Base-by-base conservation (phyloP, 192 early-diverging fungal genomes). In the Linderina pennispora region DNA sequence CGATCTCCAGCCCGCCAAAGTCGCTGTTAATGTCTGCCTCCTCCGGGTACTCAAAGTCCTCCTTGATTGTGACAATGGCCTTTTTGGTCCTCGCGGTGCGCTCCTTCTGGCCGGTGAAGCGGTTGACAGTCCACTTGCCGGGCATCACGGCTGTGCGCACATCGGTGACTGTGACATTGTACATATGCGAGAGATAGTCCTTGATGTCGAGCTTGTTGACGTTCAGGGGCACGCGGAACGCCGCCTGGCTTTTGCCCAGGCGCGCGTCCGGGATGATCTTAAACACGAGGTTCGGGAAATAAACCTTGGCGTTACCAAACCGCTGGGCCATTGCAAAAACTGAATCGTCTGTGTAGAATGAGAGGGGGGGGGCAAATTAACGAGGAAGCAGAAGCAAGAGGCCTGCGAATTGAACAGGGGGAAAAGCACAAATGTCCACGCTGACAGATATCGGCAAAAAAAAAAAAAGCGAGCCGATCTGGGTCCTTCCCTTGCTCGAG, bases 161-260 rank as follows among this genome's bases (percentile, higher is more conserved):
- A 54, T 91, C 88, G 16, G 80, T 79, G 7, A 97, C 77, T 26
- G 74, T 77, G 21, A 94, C 75, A 39, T 82, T 75, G 65, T 97
- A 97, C 22, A 95, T 81, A 45, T 87, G 79, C 40, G 79, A 63
- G 19, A 97, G 81, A 51, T 91, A 90, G 41, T 84, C 82, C 33
- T 79, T 76, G 58, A 97, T 90, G 59, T 97, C 94, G 32, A 97
- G 77, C 74, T 97, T 97, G 84, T 95, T 97, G 51, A 87, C 68
- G 21, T 80, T 75, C 20, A 85, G 84, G 21, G 94, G 94, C 3
- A 91, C 84, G 18, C 86, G 81, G 80, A 97, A 97, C 20, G 90
- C 91, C 18, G 85, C 87, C 57, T 91, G 90, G 62, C 94, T 90
- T 23, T 82, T 80, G 44, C 79, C 81, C 4, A 94, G 79, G 17